These are phyloP conservation scores for Toxoplasma gondii DNA, from an alignment of 169 alveolate genomes.

Conservation along the genomic window DNA sequence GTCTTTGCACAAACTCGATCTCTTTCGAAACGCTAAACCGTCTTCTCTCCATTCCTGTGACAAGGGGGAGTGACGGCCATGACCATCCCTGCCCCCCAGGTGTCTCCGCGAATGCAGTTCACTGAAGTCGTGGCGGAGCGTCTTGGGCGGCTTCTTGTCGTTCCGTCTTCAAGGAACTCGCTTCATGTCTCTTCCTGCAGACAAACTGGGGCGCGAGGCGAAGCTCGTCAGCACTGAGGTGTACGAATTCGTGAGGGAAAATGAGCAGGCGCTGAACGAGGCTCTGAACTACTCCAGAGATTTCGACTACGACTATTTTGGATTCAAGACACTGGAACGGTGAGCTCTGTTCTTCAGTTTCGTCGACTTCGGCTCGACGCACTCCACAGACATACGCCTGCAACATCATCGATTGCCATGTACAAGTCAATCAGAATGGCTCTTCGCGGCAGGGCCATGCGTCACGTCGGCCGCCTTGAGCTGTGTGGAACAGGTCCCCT, in stretches of 20 bases:
- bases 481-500: too few species aligned
- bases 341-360: background rate
- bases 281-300: constrained; percentile 93
- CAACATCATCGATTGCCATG: too few species aligned
- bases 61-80: too few species aligned
- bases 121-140: background rate
- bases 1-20: too few species aligned
- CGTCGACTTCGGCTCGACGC: background rate
- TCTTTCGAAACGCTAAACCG: too few species aligned
- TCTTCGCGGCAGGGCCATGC: too few species aligned
- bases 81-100: too few species aligned
- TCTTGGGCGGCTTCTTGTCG: background rate
- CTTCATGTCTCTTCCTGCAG: constrained; percentile 77
- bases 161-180: constrained; percentile 83
- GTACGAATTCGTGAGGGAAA: constrained; percentile 86
- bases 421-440: too few species aligned
- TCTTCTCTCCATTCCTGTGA: too few species aligned
- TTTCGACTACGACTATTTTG: constrained; percentile 96
- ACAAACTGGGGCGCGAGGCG: constrained; percentile 90
- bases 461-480: too few species aligned
- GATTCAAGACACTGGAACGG: constrained; percentile 97
- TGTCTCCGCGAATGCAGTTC: too few species aligned
- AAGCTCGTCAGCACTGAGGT: constrained; percentile 93
- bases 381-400: too few species aligned
- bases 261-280: constrained; percentile 87